phyloP scores from a whole-genome alignment of 768 basidiomycete genomes.

The Podaxis rugospora region DNA sequence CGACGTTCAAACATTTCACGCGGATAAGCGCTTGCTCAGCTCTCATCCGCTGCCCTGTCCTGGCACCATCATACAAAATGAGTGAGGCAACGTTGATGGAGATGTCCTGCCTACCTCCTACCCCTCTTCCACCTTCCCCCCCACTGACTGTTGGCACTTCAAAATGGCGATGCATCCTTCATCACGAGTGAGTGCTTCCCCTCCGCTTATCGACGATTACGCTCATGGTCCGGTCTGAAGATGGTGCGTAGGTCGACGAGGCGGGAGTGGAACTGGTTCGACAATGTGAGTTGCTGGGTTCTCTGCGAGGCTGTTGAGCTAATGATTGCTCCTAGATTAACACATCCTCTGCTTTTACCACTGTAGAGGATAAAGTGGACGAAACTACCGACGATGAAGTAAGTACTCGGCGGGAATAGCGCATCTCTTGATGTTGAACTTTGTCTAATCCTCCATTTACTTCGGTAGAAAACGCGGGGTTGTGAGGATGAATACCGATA shows the following conservation, averaged over 20 bases:
- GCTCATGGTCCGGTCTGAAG: background rate
- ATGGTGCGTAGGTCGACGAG: background rate
- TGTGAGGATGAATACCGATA: conserved; percentile 8
- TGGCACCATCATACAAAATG: background rate
- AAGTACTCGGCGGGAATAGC: background rate
- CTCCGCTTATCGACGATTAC: background rate
- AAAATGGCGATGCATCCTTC: conserved; percentile 1
- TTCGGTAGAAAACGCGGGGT: background rate
- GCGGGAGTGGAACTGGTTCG: background rate
- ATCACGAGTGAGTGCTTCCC: background rate
- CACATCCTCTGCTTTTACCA: background rate
- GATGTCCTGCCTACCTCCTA: background rate
- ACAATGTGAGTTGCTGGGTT: background rate
- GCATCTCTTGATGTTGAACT: background rate
- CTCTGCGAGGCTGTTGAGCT: background rate
- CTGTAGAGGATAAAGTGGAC: background rate
- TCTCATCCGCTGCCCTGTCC: background rate
- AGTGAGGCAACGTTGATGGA: background rate
- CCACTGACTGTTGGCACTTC: background rate
- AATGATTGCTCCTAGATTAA: background rate
- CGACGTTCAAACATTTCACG: no score
- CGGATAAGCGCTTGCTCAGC: background rate
- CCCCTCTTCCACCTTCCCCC: background rate
- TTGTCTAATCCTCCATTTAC: background rate
- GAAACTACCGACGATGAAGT: background rate